These are phyloP conservation scores for Hippophae tibetana DNA, from an alignment of 306 rosid genomes.

Conservation along the genomic window DNA sequence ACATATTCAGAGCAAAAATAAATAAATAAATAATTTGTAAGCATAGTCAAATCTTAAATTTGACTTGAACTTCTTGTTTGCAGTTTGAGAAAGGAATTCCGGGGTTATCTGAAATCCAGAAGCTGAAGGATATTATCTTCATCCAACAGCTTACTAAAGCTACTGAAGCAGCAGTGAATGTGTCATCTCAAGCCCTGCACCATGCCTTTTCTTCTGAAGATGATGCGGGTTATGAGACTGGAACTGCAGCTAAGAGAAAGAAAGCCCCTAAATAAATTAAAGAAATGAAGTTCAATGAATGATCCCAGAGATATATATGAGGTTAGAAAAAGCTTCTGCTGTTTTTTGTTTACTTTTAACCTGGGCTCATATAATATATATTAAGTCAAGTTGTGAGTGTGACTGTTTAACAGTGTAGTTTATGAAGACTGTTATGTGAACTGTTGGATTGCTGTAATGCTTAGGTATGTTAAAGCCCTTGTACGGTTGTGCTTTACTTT, in stretches of 20 bases:
- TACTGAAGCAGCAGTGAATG: slow-evolving; percentile 37
- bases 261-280: slow-evolving; percentile 11
- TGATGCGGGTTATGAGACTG: neutral
- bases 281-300: slow-evolving; percentile 2
- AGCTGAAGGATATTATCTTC: slow-evolving; percentile 38
- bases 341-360: no score
- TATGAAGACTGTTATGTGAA: no score
- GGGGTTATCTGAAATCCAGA: slow-evolving; percentile 32
- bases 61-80: slow-evolving; percentile 8
- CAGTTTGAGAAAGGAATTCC: slow-evolving; percentile 47
- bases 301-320: neutral
- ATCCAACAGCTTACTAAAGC: slow-evolving; percentile 39
- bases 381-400: no score
- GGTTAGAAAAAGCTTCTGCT: neutral
- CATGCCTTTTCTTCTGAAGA: slow-evolving; percentile 14
- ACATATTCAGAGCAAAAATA: no score
- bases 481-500: no score
- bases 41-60: neutral
- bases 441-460: no score
- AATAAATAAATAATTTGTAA: neutral
- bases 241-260: slow-evolving; percentile 31
- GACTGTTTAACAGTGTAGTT: no score
- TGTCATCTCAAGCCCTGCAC: slow-evolving; percentile 27
- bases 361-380: no score
- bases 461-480: no score